Base-by-base conservation (phyloP, 768 basidiomycete species). In the Artomyces pyxidatus region DNA sequence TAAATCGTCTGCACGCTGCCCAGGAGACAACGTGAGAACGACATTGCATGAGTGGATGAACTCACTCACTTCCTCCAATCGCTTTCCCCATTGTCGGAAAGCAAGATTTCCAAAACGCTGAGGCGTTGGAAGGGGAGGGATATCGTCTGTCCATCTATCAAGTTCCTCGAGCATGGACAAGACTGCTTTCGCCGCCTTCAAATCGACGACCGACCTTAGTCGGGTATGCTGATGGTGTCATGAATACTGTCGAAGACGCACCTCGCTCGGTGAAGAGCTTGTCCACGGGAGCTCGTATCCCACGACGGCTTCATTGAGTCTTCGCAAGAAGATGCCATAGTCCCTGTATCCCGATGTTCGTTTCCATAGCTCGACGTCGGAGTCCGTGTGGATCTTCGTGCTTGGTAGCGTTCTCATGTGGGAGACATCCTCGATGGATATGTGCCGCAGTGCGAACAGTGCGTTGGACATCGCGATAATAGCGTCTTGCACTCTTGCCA, bases 31-130 rank as follows among this genome's bases (percentile, higher is more conserved):
- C 17, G 12, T 14, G n/a, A 25, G 26, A 27, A 23, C 30, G 16
- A 40, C 7, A 21, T 43, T 45, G 45, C 42, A 54, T 50, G 48
- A 41, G 50, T 39, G 40, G 37, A 52, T 52, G 35, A 49, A 26
- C 23, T 39, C 25, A 46, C 71, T 29, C 50, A 89, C 92, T 74
- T 88, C 77, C 66, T 88, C 80, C 26, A 96, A 71, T 28, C 83
- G 76, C 46, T 73, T 69, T 1, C 88, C 85, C 86, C 92, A 98
- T 14, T 76, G 76, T 47, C 93, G 73, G 59, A 97, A 98, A 0
- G 89, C 84, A 16, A 93, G 77, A 65, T 97, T 96, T 1, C 95
- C 95, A 61, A 87, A 99, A 9, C 92, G 75, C 57, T 96, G 94
- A 5, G 85, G 77, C 7, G 83, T 77, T 32, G 76, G 62, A 6